Percentiles rank a stretch among this genome's conserved stretches.
These are phyloP conservation scores for Cornus florida DNA, from an alignment of 148 eudicot genomes.

Conservation along the genomic window DNA sequence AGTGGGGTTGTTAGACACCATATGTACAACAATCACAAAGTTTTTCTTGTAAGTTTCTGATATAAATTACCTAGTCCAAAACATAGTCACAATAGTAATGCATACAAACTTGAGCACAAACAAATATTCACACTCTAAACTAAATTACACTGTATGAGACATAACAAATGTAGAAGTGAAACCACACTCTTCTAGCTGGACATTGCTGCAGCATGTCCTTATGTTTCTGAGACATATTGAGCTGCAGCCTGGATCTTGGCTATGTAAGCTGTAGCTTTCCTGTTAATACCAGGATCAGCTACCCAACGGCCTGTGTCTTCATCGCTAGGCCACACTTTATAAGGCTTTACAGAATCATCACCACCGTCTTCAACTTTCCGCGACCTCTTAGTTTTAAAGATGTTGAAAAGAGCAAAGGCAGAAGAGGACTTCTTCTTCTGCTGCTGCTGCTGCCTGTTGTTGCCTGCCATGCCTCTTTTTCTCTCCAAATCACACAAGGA, in stretches of 20 bases:
- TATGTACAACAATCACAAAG: too few relatives aligned
- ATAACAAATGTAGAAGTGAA: not conserved
- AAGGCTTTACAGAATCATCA: conserved; percentile 41
- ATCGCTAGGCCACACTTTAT: conserved; percentile 56
- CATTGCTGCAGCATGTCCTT: not conserved
- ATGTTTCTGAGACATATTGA: not conserved
- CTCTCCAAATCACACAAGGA: not conserved
- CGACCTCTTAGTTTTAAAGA: conserved; percentile 39
- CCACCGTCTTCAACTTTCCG: conserved; percentile 18
- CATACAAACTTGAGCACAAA: too few relatives aligned
- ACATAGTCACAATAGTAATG: too few relatives aligned
- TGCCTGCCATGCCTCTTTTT: conserved; percentile 39
- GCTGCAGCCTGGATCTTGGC: conserved; percentile 28
- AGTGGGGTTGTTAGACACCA: too few relatives aligned
- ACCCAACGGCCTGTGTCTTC: conserved; percentile 62
- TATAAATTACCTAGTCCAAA: too few relatives aligned
- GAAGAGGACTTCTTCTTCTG: too few relatives aligned
- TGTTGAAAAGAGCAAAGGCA: conserved; percentile 27
- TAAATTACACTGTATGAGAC: too few relatives aligned
- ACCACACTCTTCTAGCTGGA: not conserved
- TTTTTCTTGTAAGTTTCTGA: too few relatives aligned
- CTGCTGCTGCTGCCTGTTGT: conserved; percentile 23
- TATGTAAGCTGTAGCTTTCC: conserved; percentile 38
- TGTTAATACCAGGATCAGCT: conserved; percentile 49
- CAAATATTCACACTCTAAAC: too few relatives aligned